These are phyloP conservation scores for Tetracladium marchalianum DNA, from an alignment of 495 filamentous ascomycete species.

Conservation along the genomic window DNA sequence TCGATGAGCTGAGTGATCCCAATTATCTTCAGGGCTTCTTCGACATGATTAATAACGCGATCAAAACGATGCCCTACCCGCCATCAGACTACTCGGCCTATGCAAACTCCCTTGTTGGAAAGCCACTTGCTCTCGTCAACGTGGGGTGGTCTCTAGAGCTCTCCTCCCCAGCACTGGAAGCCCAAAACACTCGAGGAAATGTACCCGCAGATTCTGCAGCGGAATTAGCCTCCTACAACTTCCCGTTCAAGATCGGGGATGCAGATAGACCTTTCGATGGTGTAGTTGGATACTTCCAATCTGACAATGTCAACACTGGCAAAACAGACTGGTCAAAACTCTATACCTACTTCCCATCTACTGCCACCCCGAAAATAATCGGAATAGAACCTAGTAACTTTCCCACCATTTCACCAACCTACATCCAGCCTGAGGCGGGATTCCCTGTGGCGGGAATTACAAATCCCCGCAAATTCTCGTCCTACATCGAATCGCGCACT, in stretches of 20 bases:
- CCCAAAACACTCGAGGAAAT: constrained; percentile 10
- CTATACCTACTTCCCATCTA: constrained; percentile 23
- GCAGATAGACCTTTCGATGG: constrained; percentile 27
- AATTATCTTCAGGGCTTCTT: constrained; percentile 29
- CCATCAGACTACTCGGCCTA: constrained; percentile 30
- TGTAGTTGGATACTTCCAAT: constrained; percentile 33
- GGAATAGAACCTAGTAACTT: constrained; percentile 13
- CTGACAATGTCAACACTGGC: background rate
- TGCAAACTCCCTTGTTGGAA: constrained; percentile 30
- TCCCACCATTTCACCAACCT: constrained; percentile 18
- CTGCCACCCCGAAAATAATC: background rate
- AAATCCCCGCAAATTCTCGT: too few species aligned
- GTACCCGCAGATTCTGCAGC: background rate
- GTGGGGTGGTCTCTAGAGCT: constrained; percentile 38
- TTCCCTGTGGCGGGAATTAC: background rate
- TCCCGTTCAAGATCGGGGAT: constrained; percentile 35
- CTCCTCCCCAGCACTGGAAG: constrained; percentile 13
- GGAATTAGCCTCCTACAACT: constrained; percentile 21
- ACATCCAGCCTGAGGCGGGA: constrained; percentile 6
- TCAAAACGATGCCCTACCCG: constrained; percentile 12
- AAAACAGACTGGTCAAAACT: constrained; percentile 22
- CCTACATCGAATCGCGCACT: background rate
- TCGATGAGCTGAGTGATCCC: constrained; percentile 14
- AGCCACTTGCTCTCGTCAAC: constrained; percentile 38
- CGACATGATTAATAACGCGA: constrained; percentile 25